Evolutionary conservation across 441 rosid genomes (phyloP).

Genomic region (Croton setiger): DNA sequence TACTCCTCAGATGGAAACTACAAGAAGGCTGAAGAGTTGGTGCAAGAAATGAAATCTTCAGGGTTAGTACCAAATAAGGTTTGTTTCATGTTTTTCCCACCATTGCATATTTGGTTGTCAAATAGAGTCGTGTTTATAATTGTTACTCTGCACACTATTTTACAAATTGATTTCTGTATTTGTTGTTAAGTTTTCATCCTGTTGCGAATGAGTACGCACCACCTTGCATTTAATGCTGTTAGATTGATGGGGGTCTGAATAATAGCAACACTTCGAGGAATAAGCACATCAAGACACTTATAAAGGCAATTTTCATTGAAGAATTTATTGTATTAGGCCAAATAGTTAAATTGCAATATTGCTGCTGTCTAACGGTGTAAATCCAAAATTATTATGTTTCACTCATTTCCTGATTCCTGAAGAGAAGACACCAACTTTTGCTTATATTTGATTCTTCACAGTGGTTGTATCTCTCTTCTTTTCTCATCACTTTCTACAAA

Average conservation of each 20-base stretch:
- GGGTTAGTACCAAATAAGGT: conserved; percentile 91
- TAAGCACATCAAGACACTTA: background rate
- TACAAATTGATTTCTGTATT: background rate
- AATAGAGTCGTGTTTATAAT: background rate
- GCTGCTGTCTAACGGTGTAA: background rate
- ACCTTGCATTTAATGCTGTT: background rate
- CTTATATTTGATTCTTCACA: background rate
- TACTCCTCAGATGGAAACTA: conserved; percentile 67
- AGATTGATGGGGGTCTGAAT: conserved; percentile 8
- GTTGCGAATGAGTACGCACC: background rate
- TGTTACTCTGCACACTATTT: background rate
- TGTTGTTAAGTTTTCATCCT: background rate
- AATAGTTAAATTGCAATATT: background rate
- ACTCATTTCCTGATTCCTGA: conserved; percentile 1
- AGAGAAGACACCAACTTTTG: background rate
- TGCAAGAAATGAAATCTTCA: conserved; percentile 65
- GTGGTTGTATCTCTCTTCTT: background rate
- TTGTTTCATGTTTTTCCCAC: conserved; percentile 30
- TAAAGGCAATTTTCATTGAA: background rate
- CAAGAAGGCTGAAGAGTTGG: conserved; percentile 75
- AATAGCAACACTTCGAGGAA: background rate
- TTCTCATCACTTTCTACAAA: no score
- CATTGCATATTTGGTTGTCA: conserved; percentile 4
- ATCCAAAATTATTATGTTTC: background rate
- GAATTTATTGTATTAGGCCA: background rate